Base-by-base conservation (phyloP, 257 asterid species). In the Cruciata laevipes region DNA sequence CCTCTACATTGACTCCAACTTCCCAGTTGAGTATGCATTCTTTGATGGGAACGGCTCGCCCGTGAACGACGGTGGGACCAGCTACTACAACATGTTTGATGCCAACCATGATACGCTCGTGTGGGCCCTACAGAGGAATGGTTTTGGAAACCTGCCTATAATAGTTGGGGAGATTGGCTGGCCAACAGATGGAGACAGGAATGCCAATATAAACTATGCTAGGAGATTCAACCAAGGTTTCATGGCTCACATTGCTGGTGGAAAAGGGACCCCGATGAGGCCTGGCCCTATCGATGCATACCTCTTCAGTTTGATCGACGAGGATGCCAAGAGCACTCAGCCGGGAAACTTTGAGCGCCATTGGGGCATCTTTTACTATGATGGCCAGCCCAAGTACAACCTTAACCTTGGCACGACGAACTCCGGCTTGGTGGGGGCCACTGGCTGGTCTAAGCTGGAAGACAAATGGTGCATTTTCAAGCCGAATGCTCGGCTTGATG, bases 321-420 rank as follows among this genome's bases (percentile, higher is more conserved):
- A 89, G 80, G 96, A 89, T 21, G 83, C 82, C 0, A 89, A 89
- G 83, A 89, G 96, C 77, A 79, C 85, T 49, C 89, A 84, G 42
- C 96, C 96, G 0, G 93, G 96, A 23, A 85, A 83, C 55, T 89
- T 89, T 33, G 96, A 89, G 73, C 84, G 96, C 16, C 96, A 89
- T 37, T 87, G 96, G 96, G 96, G 96, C 16, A 71, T 87, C 7
- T 81, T 89, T 27, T 20, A 66, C 61, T 85, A 70, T 38, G 90
- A 89, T 49, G 96, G 96, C 6, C 85, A 79, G 49, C 89, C 90
- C 0, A 89, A 89, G 55, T 89, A 89, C 74, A 3, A 72, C 0
- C 81, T 89, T 31, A 87, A 83, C 78, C 87, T 89, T 0, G 95
- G 95, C n/a, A 83, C 92, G 0, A 79, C 84, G 13, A 84, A 61